A percentile compares a stretch with the other conserved stretches of the same genome.
These are phyloP conservation scores for Tetrapyrgos nigripes DNA, from an alignment of 1,284 basidiomycete species.

Conservation along the genomic window DNA sequence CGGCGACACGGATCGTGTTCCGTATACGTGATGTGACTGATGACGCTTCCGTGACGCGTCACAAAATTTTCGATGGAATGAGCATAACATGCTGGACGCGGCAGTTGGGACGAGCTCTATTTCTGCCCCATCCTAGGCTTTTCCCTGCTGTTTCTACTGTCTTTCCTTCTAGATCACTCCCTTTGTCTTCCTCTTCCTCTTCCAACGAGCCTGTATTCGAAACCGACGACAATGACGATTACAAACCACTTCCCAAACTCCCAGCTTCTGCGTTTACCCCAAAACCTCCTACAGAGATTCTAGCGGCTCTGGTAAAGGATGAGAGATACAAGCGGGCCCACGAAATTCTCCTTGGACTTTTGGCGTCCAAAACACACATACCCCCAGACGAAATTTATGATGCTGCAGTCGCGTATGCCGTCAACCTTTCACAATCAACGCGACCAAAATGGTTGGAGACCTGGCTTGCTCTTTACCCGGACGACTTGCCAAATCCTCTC, in stretches of 20 bases:
- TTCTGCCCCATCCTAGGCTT: not conserved
- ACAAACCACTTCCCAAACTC: not conserved
- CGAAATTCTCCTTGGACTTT: not conserved
- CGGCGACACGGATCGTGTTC: not conserved
- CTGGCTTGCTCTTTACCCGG: conserved; percentile 50
- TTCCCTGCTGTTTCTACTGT: not conserved
- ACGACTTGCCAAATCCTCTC: conserved; percentile 22
- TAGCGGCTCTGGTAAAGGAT: not conserved
- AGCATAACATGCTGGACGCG: conserved; percentile 2
- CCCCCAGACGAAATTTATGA: conserved; percentile 37
- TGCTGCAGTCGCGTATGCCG: conserved; percentile 31
- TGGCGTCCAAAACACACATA: conserved; percentile 11
- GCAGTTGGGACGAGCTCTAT: not conserved
- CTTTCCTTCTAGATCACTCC: not conserved
- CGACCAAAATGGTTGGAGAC: conserved; percentile 2
- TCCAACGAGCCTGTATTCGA: not conserved
- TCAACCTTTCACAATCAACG: conserved; percentile 15
- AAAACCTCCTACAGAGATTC: not conserved
- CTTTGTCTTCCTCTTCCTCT: not conserved
- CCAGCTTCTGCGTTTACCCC: not conserved
- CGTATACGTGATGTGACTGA: not conserved
- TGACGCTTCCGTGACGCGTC: not conserved
- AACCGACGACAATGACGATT: not conserved
- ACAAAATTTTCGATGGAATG: conserved; percentile 5
- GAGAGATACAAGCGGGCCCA: not conserved